Conservation (phyloP, 306 rosid species). For the Gleditsia sinensis region DNA sequence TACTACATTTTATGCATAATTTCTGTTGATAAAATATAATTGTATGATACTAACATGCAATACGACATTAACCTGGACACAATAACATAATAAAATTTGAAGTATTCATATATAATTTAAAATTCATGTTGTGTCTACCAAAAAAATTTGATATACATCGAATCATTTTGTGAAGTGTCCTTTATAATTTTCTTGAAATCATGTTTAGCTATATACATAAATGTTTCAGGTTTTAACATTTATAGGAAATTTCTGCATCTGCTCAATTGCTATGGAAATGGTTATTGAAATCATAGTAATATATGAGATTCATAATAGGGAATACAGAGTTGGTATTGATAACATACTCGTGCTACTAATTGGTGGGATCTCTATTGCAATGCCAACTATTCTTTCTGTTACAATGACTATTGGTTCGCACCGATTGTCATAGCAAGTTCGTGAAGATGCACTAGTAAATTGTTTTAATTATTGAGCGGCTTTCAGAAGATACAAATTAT, state of each 20-base stretch:
- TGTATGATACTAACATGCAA: too few relatives aligned
- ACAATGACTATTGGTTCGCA: constrained; percentile 51
- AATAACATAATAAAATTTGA: too few relatives aligned
- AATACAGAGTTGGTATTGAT: constrained; percentile 37
- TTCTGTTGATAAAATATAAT: too few relatives aligned
- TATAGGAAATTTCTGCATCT: constrained; percentile 35
- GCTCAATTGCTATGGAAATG: constrained; percentile 42
- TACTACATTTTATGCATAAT: too few relatives aligned
- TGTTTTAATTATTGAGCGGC: background rate
- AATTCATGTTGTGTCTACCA: too few relatives aligned
- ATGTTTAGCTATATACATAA: background rate
- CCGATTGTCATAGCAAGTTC: constrained; percentile 62
- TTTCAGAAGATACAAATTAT: too few relatives aligned
- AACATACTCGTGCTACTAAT: constrained; percentile 52
- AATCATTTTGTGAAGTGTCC: too few relatives aligned
- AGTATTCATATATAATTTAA: too few relatives aligned
- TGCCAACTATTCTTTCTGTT: constrained; percentile 25
- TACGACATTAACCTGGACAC: too few relatives aligned
- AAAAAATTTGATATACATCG: too few relatives aligned
- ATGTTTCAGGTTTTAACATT: constrained; percentile 40
- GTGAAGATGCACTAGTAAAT: constrained; percentile 8
- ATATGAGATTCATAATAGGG: constrained; percentile 26
- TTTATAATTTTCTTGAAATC: background rate
- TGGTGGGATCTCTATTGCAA: constrained; percentile 56
- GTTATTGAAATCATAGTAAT: constrained; percentile 40